Base-by-base conservation (phyloP, 345 rosid species). In the Durio zibethinus region DNA sequence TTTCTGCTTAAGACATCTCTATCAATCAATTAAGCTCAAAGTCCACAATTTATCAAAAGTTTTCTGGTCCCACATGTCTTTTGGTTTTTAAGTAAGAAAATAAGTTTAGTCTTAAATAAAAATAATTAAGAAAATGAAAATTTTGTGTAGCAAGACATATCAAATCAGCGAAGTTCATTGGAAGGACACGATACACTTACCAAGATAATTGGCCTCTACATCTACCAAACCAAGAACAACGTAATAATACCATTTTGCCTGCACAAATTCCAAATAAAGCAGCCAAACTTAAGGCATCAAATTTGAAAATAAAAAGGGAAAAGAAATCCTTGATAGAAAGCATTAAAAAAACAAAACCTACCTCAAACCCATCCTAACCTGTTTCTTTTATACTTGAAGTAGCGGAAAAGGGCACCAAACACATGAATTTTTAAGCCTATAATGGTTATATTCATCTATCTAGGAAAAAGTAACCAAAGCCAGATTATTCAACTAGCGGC, bases 171-270 rank as follows among this genome's bases (percentile, higher is more conserved):
- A 8, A 70, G 20, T 8, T 52, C 75, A 31, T 4, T 33, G 75
- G 61, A 72, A 52, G 45, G 52, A 52, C 61, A 12, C 4, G 47
- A 52, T 33, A 20, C 56, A 87, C 92, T 87, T 83, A 93, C 98
- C 98, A 23, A 93, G 98, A 88, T 87, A 96, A 82, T 89, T 93
- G 12, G 89, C 98, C 80, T 95, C 98, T 54, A 93, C 97, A 81
- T 92, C 98, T 60, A 89, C 90, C 68, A 92, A 65, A 71, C 86
- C 94, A 80, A 95, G 94, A 80, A 91, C 74, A 18, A 86, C 80
- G 80, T 93, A 93, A 78, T 87, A 86, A 83, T 90, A 95, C 99
- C 93, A 95, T 82, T 90, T 92, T 36, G 86, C 96, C 99, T 92
- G 90, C 85, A 90, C 48, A 78, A 80, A 57, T 76, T 80, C 76